phyloP scores from a whole-genome alignment of 106 monocot species.

The Alisma plantagoaquatica region DNA sequence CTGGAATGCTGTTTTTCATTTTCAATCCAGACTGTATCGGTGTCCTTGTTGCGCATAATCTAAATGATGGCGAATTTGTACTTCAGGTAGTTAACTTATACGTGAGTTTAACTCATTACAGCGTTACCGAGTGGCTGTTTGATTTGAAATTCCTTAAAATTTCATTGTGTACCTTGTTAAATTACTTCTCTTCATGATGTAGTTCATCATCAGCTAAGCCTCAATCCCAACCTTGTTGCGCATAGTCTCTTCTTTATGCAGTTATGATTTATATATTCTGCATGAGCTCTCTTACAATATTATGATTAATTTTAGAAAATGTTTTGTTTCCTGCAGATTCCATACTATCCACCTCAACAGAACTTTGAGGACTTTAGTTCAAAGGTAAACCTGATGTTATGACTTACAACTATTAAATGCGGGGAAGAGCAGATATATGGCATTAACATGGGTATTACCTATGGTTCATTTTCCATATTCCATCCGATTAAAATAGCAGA shows the following conservation, averaged over 20 bases:
- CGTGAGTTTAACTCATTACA: not conserved
- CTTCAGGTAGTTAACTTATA: constrained; percentile 75
- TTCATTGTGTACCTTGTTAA: too few relatives aligned
- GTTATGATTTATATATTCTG: not conserved
- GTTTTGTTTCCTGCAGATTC: constrained; percentile 41
- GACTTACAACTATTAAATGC: constrained; percentile 4
- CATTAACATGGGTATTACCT: too few relatives aligned
- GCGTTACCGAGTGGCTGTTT: too few relatives aligned
- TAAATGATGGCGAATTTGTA: constrained; percentile 85
- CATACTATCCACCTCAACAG: constrained; percentile 97
- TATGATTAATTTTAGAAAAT: not conserved
- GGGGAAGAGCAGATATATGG: too few relatives aligned
- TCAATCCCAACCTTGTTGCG: too few relatives aligned
- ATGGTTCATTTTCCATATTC: too few relatives aligned
- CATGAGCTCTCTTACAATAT: not conserved
- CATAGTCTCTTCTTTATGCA: not conserved
- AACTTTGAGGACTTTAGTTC: constrained; percentile 63
- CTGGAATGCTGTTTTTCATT: constrained; percentile 95
- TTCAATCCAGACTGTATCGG: constrained; percentile 87
- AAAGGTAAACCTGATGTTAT: too few relatives aligned
- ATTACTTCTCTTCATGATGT: too few relatives aligned
- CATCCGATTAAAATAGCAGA: too few relatives aligned
- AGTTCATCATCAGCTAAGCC: too few relatives aligned
- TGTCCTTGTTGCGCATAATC: constrained; percentile 96
- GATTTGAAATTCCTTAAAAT: too few relatives aligned